Evolutionary conservation across 768 basidiomycete genomes (phyloP).

Genomic region (Pilatotrama ljubarskyi): DNA sequence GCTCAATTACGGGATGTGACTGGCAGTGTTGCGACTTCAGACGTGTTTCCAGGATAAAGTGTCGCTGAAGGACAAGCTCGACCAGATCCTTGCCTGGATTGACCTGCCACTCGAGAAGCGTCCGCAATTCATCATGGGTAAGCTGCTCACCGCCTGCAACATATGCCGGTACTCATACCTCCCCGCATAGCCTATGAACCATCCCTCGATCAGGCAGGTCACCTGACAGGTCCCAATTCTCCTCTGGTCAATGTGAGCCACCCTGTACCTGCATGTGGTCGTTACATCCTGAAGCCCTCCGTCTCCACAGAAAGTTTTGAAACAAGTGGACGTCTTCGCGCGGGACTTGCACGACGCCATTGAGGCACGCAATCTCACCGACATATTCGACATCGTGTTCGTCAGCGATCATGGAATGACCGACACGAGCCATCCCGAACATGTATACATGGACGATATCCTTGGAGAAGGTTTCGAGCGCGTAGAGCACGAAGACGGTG

Average conservation of each 20-base stretch:
- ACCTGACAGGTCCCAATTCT: constrained; percentile 68
- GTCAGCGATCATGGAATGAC: constrained; percentile 94
- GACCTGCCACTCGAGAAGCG: constrained; percentile 70
- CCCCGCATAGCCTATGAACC: constrained; percentile 71
- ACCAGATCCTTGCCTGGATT: constrained; percentile 80
- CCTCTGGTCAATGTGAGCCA: constrained; percentile 64
- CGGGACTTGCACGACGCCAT: constrained; percentile 64
- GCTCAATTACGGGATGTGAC: not conserved
- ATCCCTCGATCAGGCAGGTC: constrained; percentile 84
- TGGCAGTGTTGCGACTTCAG: not conserved
- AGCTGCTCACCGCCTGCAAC: constrained; percentile 19
- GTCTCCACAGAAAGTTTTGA: constrained; percentile 55
- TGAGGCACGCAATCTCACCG: constrained; percentile 68
- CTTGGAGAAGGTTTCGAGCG: constrained; percentile 59
- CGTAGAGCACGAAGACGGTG: constrained; percentile 75
- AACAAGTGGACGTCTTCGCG: constrained; percentile 72
- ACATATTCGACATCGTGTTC: constrained; percentile 86
- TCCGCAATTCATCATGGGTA: constrained; percentile 78
- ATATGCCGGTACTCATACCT: not conserved
- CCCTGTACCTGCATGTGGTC: not conserved
- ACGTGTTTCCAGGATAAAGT: constrained; percentile 49
- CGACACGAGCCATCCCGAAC: constrained; percentile 76
- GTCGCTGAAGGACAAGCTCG: constrained; percentile 66
- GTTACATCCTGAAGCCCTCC: not conserved
- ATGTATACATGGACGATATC: constrained; percentile 80